Percentiles rank a stretch among this genome's conserved stretches.
Conservation (phyloP, 1,139 yeast genomes). For the Saccharomyces uvarum region DNA sequence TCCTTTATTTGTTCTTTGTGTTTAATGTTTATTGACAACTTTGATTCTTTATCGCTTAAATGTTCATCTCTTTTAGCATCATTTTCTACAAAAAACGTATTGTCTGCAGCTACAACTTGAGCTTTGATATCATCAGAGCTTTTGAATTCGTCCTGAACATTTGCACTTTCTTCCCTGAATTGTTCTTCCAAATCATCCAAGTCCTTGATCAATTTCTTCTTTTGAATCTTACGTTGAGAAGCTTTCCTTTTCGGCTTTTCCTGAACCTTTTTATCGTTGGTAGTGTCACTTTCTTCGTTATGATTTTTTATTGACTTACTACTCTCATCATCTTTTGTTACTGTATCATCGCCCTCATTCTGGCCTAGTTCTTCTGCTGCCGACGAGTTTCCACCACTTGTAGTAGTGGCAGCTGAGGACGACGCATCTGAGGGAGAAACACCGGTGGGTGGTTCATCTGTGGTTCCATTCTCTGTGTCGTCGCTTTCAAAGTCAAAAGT, state of each 20-base stretch:
- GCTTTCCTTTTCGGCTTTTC: not conserved
- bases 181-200: constrained; percentile 5
- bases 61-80: not conserved
- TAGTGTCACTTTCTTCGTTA: not conserved
- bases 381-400: not conserved
- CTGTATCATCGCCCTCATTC: not conserved
- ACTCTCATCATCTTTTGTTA: not conserved
- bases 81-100: not conserved
- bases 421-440: not conserved
- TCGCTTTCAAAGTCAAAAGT: constrained; percentile 8
- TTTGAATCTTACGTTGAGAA: not conserved
- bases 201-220: constrained; percentile 1
- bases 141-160: not conserved
- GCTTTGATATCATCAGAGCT: not conserved
- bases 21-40: not conserved
- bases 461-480: not conserved
- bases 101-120: not conserved
- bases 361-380: not conserved
- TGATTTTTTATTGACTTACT: not conserved
- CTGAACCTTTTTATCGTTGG: not conserved
- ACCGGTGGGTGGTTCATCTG: not conserved
- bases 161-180: constrained; percentile 1
- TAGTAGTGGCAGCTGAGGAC: not conserved
- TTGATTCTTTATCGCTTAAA: not conserved
- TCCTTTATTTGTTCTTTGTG: not conserved